Evolutionary conservation across 2,329 filamentous ascomycete species (phyloP).

Genomic region (Domatiomyces globalis): DNA sequence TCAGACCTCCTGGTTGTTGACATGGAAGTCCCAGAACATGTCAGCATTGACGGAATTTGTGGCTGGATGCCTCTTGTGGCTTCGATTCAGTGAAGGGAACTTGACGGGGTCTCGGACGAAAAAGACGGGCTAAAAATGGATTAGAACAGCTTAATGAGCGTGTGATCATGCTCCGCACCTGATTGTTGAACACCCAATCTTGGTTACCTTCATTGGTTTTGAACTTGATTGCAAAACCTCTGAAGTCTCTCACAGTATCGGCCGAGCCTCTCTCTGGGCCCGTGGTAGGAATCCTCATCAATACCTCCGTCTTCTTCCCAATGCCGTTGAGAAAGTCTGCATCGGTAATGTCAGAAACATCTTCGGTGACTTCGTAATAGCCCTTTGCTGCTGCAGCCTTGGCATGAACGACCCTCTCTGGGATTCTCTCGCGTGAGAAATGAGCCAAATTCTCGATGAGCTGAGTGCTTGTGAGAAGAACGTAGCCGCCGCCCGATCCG

Average conservation of each 20-base stretch:
- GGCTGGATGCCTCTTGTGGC: constrained; percentile 58
- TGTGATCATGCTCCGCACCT: background rate
- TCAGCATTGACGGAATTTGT: constrained; percentile 56
- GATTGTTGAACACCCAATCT: constrained; percentile 35
- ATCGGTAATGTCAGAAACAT: constrained; percentile 42
- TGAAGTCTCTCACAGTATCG: constrained; percentile 36
- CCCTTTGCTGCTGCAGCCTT: constrained; percentile 45
- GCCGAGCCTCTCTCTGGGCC: constrained; percentile 33
- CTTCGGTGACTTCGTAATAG: constrained; percentile 47
- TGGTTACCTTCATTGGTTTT: constrained; percentile 40
- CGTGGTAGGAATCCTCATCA: constrained; percentile 36
- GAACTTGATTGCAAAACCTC: constrained; percentile 39
- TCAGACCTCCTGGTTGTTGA: constrained; percentile 26
- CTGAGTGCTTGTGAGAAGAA: constrained; percentile 43
- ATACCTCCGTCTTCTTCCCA: constrained; percentile 40
- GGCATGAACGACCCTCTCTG: constrained; percentile 47
- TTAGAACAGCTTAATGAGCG: background rate
- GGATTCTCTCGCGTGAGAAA: constrained; percentile 49
- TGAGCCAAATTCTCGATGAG: constrained; percentile 48
- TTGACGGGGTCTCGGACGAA: constrained; percentile 59
- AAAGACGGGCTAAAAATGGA: constrained; percentile 43
- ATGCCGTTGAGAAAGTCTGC: constrained; percentile 40
- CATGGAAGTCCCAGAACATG: constrained; percentile 54
- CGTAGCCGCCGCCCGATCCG: constrained; percentile 24
- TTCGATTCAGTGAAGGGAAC: constrained; percentile 60